phyloP scores from a whole-genome alignment of 78 protist genomes.

The Planoprotostelium fungivorum region DNA sequence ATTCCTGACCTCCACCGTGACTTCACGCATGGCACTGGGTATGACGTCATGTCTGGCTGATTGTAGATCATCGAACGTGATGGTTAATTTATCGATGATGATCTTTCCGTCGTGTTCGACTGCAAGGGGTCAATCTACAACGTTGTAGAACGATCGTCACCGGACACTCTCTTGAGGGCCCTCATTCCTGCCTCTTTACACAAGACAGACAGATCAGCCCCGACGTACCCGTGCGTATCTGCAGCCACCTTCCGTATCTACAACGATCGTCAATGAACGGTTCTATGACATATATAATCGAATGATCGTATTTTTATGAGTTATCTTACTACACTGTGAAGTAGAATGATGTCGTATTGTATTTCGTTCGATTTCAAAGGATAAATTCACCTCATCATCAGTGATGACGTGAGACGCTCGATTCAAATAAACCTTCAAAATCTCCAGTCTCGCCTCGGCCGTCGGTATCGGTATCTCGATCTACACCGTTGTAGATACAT shows the following conservation, averaged over 20 bases:
- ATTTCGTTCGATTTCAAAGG: no score
- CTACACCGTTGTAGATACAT: neutral
- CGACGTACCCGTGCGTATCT: slow-evolving; percentile 81
- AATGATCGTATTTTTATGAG: no score
- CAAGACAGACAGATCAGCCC: slow-evolving; percentile 88
- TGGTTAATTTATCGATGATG: neutral
- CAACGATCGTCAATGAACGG: neutral
- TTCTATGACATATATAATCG: no score
- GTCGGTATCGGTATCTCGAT: slow-evolving; percentile 80
- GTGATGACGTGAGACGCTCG: slow-evolving; percentile 17
- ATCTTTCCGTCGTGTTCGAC: neutral
- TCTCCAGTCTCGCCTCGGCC: slow-evolving; percentile 32
- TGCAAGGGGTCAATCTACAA: neutral
- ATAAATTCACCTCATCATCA: neutral
- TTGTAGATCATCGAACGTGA: neutral
- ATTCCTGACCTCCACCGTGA: slow-evolving; percentile 7
- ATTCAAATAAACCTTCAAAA: slow-evolving; percentile 21
- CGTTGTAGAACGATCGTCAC: neutral
- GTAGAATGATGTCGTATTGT: no score
- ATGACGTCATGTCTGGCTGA: neutral
- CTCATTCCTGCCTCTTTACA: slow-evolving; percentile 75
- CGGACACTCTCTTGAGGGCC: slow-evolving; percentile 52
- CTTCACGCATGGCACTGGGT: slow-evolving; percentile 18
- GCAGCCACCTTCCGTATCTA: slow-evolving; percentile 31
- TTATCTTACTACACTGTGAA: no score